A percentile compares a stretch with the other conserved stretches of the same genome.
Conservation (phyloP, 306 rosid species). For the Mimosa bimucronata region DNA sequence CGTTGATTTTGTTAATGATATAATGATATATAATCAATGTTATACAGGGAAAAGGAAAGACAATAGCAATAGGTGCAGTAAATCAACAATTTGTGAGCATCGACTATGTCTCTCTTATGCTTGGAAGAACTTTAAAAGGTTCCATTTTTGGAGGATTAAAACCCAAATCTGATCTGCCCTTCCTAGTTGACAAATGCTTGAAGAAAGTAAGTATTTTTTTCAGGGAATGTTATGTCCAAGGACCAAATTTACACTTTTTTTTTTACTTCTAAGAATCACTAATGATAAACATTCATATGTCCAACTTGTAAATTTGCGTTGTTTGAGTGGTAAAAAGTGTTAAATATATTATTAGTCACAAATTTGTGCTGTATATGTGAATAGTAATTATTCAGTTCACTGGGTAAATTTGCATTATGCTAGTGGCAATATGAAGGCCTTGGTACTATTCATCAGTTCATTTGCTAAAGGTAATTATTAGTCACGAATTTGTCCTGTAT, state of each 20-base stretch:
- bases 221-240: too few species aligned
- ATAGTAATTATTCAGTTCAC: too few species aligned
- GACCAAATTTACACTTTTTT: too few species aligned
- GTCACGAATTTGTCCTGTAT: too few species aligned
- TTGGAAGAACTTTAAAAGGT: slow-evolving; percentile 59
- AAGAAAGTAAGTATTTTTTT: slow-evolving; percentile 40
- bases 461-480: too few species aligned
- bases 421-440: not conserved
- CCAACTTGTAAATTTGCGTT: not conserved
- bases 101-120: slow-evolving; percentile 15
- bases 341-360: too few species aligned
- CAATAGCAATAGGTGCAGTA: slow-evolving; percentile 46
- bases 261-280: not conserved
- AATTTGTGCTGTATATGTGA: too few species aligned
- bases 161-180: slow-evolving; percentile 50
- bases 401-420: not conserved
- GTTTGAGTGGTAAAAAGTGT: too few species aligned
- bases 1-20: not conserved
- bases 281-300: not conserved
- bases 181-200: slow-evolving; percentile 47
- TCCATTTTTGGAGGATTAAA: slow-evolving; percentile 56
- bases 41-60: slow-evolving; percentile 51
- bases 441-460: too few species aligned
- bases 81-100: slow-evolving; percentile 26
- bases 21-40: not conserved